Evolutionary conservation across 768 basidiomycete species (phyloP).

Genomic region (Xerocomellus intermedius): DNA sequence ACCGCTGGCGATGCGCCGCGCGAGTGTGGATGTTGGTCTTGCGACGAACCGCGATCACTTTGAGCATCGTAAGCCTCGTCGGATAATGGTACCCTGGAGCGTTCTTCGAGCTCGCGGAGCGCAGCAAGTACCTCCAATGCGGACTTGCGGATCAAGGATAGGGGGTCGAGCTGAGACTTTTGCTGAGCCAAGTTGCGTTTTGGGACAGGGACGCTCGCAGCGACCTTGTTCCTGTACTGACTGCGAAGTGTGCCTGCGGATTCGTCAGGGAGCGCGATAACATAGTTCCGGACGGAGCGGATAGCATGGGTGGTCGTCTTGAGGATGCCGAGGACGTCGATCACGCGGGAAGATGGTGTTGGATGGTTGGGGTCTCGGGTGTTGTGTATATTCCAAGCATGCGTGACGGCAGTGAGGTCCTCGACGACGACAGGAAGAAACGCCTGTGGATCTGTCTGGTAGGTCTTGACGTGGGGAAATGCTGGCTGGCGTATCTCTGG

Average conservation of each 20-base stretch:
- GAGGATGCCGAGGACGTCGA: slow-evolving; percentile 67
- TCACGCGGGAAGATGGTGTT: slow-evolving; percentile 25
- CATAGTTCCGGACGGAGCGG: slow-evolving; percentile 79
- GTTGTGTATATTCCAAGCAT: slow-evolving; percentile 55
- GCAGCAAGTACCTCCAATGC: slow-evolving; percentile 83
- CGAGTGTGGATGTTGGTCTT: slow-evolving; percentile 36
- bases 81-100: slow-evolving; percentile 66
- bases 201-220: slow-evolving; percentile 33
- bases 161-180: slow-evolving; percentile 50
- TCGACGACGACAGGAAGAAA: slow-evolving; percentile 75
- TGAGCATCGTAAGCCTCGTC: slow-evolving; percentile 84
- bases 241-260: slow-evolving; percentile 52
- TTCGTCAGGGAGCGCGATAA: slow-evolving; percentile 80
- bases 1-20: slow-evolving; percentile 44
- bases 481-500: slow-evolving; percentile 45
- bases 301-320: slow-evolving; percentile 80
- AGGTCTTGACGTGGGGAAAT: slow-evolving; percentile 57
- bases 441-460: slow-evolving; percentile 73
- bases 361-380: slow-evolving; percentile 14
- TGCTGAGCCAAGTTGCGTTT: slow-evolving; percentile 36
- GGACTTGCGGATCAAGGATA: slow-evolving; percentile 67
- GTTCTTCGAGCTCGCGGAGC: slow-evolving; percentile 80
- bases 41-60: slow-evolving; percentile 59
- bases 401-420: slow-evolving; percentile 65
- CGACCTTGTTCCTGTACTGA: slow-evolving; percentile 55